Base-by-base conservation (phyloP, 768 basidiomycete species). In the Gloeopeniophorella convolvens region DNA sequence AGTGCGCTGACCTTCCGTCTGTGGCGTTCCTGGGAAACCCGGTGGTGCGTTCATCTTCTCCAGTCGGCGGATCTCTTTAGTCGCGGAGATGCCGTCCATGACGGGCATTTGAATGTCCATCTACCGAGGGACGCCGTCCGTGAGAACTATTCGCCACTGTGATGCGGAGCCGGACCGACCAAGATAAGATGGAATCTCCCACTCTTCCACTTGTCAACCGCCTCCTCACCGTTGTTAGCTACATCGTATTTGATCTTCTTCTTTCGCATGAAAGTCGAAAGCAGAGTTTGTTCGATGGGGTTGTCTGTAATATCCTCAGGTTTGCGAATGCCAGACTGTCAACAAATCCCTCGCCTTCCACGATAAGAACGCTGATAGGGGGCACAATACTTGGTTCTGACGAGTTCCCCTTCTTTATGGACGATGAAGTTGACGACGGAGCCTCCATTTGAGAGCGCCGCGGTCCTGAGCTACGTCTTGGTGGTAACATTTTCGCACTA, bases 61-160 rank as follows among this genome's bases (percentile, higher is more conserved):
- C 35, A 94, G 67, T 46, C 82, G 79, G 44, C 96, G 77, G 51
- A 99, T 99, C 65, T 94, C 89, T 60, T 92, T 93, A 3, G 96
- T 99, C 6, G 96, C 96, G 63, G 90, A 82, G 42, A 98, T 96
- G 28, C 96, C 96, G 67, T 95, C 91, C 89, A 96, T 98, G 59
- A 98, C 84, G 8, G 96, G 96, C 80, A 99, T 93, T 68, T 98
- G 95, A 46, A 99, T 98, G 71, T 99, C 96, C 96, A 99, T 99
- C 95, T 97, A 58, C 3, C 30, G 51, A 24, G 28, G 44, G 41
- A 57, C 40, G n/a, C 30, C 42, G 65, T 31, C 64, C 50, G 20
- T 48, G 54, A 28, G 30, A 48, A 11, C 13, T 21, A 32, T 30
- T 20, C 16, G 36, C 32, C 32, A 18, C 27, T 32, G 20, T 28